Evolutionary conservation across 2,329 filamentous ascomycete species (phyloP).

Genomic region (Phialemonium atrogriseum): DNA sequence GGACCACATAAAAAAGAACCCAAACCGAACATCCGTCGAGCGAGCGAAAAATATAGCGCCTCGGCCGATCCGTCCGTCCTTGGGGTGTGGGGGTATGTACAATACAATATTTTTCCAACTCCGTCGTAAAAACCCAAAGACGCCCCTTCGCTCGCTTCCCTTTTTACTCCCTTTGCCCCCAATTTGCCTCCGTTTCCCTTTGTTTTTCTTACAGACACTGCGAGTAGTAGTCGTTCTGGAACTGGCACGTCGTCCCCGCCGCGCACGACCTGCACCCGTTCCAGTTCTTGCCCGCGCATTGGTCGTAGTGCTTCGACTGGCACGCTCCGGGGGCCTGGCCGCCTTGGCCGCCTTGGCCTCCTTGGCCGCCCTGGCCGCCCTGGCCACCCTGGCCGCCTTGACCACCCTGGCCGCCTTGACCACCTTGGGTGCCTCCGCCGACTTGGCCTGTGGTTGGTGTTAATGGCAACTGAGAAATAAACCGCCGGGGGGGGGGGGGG

Average conservation of each 20-base stretch:
- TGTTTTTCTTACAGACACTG: conserved; percentile 20
- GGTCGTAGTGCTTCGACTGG: conserved; percentile 21
- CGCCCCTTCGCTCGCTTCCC: too few relatives aligned
- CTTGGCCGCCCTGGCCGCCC: conserved; percentile 10
- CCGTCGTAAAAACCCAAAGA: too few relatives aligned
- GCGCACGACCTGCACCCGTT: conserved; percentile 25
- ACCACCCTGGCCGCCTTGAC: conserved; percentile 1
- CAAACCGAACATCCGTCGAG: too few relatives aligned
- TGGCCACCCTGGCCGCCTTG: conserved; percentile 4
- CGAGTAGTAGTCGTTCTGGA: conserved; percentile 26
- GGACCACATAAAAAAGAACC: too few relatives aligned
- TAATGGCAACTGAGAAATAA: conserved; percentile 1
- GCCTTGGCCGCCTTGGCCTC: conserved; percentile 1
- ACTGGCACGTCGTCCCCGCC: conserved; percentile 22
- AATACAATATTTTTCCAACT: too few relatives aligned
- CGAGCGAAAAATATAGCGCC: too few relatives aligned
- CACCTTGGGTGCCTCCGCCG: conserved; percentile 9
- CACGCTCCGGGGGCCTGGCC: conserved; percentile 9
- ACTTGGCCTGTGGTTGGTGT: conserved; percentile 4
- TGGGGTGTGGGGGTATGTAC: too few relatives aligned
- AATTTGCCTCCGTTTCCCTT: neutral
- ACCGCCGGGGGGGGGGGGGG: neutral
- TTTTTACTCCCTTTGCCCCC: too few relatives aligned
- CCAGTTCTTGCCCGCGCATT: conserved; percentile 28
- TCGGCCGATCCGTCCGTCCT: too few relatives aligned